Evolutionary conservation across 2,329 filamentous ascomycete species (phyloP).

Genomic region (Neonectria hederae): DNA sequence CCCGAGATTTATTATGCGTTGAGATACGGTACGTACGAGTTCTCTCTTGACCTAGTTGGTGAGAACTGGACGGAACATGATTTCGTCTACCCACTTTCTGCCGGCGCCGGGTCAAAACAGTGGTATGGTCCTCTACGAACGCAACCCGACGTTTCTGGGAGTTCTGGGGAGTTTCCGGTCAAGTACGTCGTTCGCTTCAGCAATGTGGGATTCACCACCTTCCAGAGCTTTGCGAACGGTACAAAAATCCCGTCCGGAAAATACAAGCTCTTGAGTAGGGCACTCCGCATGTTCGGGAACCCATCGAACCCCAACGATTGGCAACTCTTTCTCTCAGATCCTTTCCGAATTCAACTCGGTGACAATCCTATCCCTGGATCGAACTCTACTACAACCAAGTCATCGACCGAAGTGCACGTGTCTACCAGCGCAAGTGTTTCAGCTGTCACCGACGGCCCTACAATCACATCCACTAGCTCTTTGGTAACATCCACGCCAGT

Average conservation of each 20-base stretch:
- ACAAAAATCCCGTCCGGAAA: slow-evolving; percentile 18
- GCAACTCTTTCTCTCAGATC: slow-evolving; percentile 27
- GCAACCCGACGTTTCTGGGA: not conserved
- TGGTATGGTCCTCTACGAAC: slow-evolving; percentile 27
- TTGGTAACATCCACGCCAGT: slow-evolving; percentile 8
- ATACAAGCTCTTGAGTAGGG: slow-evolving; percentile 22
- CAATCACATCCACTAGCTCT: not conserved
- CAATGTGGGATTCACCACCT: slow-evolving; percentile 18
- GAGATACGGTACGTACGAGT: slow-evolving; percentile 34
- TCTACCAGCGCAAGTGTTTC: not conserved
- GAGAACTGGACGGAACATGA: slow-evolving; percentile 24
- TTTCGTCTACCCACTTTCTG: slow-evolving; percentile 26
- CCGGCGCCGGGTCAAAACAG: slow-evolving; percentile 12
- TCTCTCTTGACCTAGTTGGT: slow-evolving; percentile 33
- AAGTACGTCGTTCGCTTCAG: slow-evolving; percentile 27
- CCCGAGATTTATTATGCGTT: slow-evolving; percentile 33
- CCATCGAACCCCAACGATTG: slow-evolving; percentile 18
- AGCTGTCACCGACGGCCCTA: not conserved
- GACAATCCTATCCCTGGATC: slow-evolving; percentile 19
- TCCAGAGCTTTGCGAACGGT: slow-evolving; percentile 23
- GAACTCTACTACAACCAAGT: not conserved
- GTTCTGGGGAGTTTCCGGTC: slow-evolving; percentile 9
- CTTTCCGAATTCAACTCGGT: slow-evolving; percentile 28
- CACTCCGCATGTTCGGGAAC: slow-evolving; percentile 28
- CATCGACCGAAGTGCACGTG: not conserved